Evolutionary conservation across 371 early-diverging fungal species (phyloP).

Genomic region (Dentiscutata heterogama): DNA sequence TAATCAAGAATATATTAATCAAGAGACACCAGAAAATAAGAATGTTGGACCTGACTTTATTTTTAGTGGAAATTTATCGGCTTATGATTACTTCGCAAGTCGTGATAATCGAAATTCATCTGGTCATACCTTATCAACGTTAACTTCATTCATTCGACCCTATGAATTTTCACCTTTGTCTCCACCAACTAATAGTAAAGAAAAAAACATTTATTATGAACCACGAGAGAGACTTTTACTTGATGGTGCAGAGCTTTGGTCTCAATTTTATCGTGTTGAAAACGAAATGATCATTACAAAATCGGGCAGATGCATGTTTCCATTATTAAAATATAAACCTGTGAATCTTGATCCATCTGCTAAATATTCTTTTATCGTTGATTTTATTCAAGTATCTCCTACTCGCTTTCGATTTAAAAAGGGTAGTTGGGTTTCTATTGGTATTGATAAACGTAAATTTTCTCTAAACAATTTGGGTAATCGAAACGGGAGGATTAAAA

Average conservation of each 20-base stretch:
- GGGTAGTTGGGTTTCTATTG: conserved; percentile 52
- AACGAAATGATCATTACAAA: conserved; percentile 71
- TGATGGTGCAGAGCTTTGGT: conserved; percentile 55
- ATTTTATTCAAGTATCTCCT: conserved; percentile 54
- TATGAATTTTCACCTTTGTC: too few relatives aligned
- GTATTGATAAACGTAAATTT: conserved; percentile 26
- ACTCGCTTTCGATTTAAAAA: conserved; percentile 52
- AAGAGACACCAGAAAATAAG: too few relatives aligned
- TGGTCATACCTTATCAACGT: too few relatives aligned
- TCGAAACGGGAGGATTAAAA: neutral
- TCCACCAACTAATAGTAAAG: too few relatives aligned
- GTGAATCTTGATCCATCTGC: conserved; percentile 52
- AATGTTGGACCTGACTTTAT: too few relatives aligned
- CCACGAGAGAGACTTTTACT: conserved; percentile 36
- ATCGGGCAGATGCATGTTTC: conserved; percentile 64
- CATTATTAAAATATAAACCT: conserved; percentile 54
- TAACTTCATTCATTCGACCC: too few relatives aligned
- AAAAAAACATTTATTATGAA: too few relatives aligned
- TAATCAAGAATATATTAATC: too few relatives aligned
- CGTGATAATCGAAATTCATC: too few relatives aligned
- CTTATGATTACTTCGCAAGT: too few relatives aligned
- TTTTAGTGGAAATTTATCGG: too few relatives aligned
- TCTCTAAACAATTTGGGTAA: conserved; percentile 1
- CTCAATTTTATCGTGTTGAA: conserved; percentile 49
- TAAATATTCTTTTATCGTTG: conserved; percentile 55